phyloP scores from a whole-genome alignment of 495 filamentous ascomycete genomes.

The Neurospora terricola region DNA sequence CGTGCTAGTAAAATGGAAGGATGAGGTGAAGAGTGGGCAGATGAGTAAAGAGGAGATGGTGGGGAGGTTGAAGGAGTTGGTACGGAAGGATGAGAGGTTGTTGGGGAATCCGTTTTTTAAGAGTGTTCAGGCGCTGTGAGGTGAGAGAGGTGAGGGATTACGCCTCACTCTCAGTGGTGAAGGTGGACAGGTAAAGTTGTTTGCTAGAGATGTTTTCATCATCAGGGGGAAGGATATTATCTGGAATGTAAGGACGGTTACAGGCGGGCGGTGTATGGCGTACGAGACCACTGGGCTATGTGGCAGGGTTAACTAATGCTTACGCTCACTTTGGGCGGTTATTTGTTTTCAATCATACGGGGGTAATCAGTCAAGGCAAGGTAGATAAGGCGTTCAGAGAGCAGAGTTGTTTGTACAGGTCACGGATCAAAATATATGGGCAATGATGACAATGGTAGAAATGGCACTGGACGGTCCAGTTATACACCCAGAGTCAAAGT shows the following conservation, averaged over 20 bases:
- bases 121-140: conserved; percentile 68
- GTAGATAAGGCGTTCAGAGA: neutral
- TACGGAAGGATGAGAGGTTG: conserved; percentile 59
- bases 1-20: conserved; percentile 81
- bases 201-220: neutral
- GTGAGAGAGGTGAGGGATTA: conserved; percentile 23
- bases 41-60: conserved; percentile 74
- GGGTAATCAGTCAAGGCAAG: neutral
- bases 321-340: neutral
- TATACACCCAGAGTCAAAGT: neutral
- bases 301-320: neutral
- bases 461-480: neutral
- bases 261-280: neutral
- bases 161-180: neutral
- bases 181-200: neutral
- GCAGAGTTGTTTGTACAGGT: neutral
- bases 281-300: neutral
- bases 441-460: neutral
- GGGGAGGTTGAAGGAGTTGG: conserved; percentile 66
- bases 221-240: no score
- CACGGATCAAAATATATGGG: neutral
- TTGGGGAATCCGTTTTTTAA: conserved; percentile 81
- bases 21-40: conserved; percentile 49
- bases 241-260: neutral
- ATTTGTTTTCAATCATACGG: neutral